Conservation (phyloP, 257 asterid species). For the Salvia splendens region DNA sequence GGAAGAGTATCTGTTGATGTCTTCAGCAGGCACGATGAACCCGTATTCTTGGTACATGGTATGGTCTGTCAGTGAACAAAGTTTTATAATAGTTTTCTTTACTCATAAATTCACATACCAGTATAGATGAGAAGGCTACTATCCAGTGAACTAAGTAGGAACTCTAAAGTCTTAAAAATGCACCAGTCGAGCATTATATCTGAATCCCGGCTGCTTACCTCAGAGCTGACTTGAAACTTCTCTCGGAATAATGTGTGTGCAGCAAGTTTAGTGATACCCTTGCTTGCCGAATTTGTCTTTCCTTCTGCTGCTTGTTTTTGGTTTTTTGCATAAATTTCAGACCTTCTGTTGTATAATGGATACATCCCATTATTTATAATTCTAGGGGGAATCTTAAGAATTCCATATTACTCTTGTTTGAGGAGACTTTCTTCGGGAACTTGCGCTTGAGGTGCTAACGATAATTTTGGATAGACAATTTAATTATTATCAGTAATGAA, state of each 20-base stretch:
- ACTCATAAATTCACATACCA: conserved; percentile 21
- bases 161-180: conserved; percentile 23
- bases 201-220: conserved; percentile 17
- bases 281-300: conserved; percentile 15
- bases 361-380: neutral
- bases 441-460: conserved; percentile 3
- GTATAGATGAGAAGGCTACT: conserved; percentile 1
- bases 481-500: conserved; percentile 4
- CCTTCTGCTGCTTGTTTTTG: conserved; percentile 9
- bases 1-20: conserved; percentile 80
- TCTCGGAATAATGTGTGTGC: conserved; percentile 12
- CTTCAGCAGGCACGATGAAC: conserved; percentile 76
- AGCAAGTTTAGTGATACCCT: conserved; percentile 4
- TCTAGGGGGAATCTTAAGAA: neutral
- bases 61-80: conserved; percentile 34
- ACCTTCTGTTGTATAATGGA: neutral
- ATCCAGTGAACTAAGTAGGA: conserved; percentile 18
- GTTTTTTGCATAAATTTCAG: neutral
- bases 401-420: neutral
- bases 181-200: conserved; percentile 16
- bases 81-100: conserved; percentile 22
- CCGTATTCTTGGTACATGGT: conserved; percentile 70
- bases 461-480: neutral
- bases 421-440: neutral
- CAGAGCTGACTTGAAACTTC: conserved; percentile 12